phyloP scores from a whole-genome alignment of 441 rosid species.

The Pelargonium fulgidum region DNA sequence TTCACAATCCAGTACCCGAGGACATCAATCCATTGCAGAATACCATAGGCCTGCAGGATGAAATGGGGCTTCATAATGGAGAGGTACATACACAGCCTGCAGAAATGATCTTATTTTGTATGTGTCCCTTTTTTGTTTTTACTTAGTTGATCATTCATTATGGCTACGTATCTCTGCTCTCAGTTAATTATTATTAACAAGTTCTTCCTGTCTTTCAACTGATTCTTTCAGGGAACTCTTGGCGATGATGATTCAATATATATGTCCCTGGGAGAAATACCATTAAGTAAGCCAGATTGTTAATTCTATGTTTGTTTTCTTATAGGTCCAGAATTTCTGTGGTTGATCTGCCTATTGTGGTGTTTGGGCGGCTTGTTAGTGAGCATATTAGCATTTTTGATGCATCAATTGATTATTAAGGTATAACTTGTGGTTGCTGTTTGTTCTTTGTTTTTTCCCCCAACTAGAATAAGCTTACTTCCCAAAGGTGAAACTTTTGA shows the following conservation, averaged over 20 bases:
- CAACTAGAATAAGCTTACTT: background rate
- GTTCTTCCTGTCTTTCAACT: constrained; percentile 10
- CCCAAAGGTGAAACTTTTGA: background rate
- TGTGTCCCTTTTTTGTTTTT: constrained; percentile 1
- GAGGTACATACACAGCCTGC: constrained; percentile 48
- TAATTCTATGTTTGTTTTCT: constrained; percentile 26
- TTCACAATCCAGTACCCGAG: constrained; percentile 44
- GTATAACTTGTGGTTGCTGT: constrained; percentile 8
- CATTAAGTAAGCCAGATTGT: constrained; percentile 62
- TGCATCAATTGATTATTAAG: constrained; percentile 19
- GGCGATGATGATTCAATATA: constrained; percentile 86
- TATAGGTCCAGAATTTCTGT: constrained; percentile 18
- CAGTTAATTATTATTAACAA: background rate
- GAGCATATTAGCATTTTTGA: constrained; percentile 7
- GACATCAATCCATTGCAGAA: constrained; percentile 32
- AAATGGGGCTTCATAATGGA: constrained; percentile 48
- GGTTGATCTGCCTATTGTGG: constrained; percentile 18
- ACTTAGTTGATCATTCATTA: background rate
- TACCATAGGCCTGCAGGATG: constrained; percentile 29
- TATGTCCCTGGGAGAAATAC: constrained; percentile 96
- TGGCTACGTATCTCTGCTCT: background rate
- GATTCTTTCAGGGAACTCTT: constrained; percentile 58
- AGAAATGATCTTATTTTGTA: constrained; percentile 3
- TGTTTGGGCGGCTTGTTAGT: constrained; percentile 13
- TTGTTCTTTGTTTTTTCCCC: background rate